phyloP scores from a whole-genome alignment of 768 basidiomycete species.

The Mrakia gelida region DNA sequence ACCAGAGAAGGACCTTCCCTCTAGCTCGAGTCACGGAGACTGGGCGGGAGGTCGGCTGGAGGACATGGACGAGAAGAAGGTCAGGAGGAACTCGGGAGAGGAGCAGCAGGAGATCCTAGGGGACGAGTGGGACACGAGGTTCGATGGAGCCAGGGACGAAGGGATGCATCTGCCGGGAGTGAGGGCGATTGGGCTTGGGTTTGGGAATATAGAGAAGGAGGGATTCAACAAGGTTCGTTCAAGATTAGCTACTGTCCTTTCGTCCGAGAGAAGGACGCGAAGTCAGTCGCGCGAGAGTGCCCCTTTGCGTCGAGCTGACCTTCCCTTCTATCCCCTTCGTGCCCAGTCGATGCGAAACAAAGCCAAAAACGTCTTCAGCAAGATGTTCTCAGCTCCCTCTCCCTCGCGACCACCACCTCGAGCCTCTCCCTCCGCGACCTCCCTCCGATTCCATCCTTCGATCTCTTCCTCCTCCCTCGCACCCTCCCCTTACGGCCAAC shows the following conservation, averaged over 20 bases:
- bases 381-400: conserved; percentile 22
- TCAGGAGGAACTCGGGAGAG: too few species aligned
- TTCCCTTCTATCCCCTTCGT: not conserved
- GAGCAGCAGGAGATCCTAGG: not conserved
- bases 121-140: conserved; percentile 10
- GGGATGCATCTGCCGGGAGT: not conserved
- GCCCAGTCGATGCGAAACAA: conserved; percentile 13
- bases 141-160: not conserved
- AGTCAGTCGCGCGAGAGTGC: too few species aligned
- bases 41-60: not conserved
- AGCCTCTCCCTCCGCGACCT: conserved; percentile 8
- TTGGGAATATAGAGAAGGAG: conserved; percentile 2
- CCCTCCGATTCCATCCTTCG: not conserved
- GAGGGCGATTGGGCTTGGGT: not conserved
- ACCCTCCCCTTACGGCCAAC: not conserved
- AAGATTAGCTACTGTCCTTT: too few species aligned
- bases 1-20: not conserved
- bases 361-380: conserved; percentile 27
- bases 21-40: not conserved
- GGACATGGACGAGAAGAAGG: not conserved
- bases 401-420: not conserved
- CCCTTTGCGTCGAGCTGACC: not conserved
- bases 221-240: conserved; percentile 10
- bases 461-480: conserved; percentile 2
- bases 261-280: too few species aligned